Base-by-base conservation (phyloP, 2,329 filamentous ascomycete species). In the Davidsoniella neocaledoniae region DNA sequence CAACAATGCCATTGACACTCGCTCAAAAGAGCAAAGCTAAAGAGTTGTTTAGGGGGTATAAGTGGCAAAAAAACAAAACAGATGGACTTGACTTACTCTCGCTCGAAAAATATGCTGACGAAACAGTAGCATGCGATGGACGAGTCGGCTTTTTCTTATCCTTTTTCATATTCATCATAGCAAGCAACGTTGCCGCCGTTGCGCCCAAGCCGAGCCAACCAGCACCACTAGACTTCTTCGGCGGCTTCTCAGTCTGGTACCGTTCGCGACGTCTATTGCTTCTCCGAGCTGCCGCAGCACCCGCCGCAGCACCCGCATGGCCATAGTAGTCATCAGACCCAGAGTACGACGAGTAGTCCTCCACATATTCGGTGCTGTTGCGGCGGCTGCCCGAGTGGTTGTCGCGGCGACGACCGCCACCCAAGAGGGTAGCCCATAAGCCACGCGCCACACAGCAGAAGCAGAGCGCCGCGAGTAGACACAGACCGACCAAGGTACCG, bases 381-480 rank as follows among this genome's bases (percentile, higher is more conserved):
- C 56, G 68, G 68, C 43, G 36, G 38, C 43, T 41, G 19, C 44
- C 26, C 17, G 42, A 29, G n/a, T 33, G 5, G 39, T 36, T 36
- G 17, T 26, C 33, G 14, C 43, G 42, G 16, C 41, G 41, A 33
- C 29, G 29, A 12, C 12, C 29, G 57, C 76, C 71, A 29, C 79
- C 80, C 55, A 85, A 75, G 56, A 83, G 62, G 45, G 73, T 71
- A 55, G 76, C 70, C 71, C 77, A 82, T 41, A 80, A 66, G 12
- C 75, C 75, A 55, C 73, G 71, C 52, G 73, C 70, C 53, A 80
- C 78, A 68, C 81, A 85, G 71, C 78, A 87, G 66, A 84, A 79
- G 69, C 81, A 86, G 58, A 87, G 65, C 6, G 84, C 71, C 4
- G 81, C 66, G 19, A 88, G 73, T 2, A 88, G 68, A 39, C 72